phyloP scores from a whole-genome alignment of 345 rosid species.

The Excoecaria cochinchinensis region DNA sequence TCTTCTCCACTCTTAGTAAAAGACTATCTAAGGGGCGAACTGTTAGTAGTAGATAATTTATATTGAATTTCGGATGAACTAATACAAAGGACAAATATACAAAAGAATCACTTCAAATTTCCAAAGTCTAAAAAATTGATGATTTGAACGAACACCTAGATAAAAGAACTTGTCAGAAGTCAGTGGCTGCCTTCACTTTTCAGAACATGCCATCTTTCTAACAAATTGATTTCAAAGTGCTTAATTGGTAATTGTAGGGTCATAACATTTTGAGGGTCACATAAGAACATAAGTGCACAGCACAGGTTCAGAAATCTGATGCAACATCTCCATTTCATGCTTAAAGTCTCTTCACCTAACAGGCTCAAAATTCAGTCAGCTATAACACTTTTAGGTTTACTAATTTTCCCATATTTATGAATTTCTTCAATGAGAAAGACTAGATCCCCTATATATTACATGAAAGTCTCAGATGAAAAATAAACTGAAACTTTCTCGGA shows the following conservation, averaged over 20 bases:
- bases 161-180: background rate
- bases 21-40: background rate
- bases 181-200: too few relatives aligned
- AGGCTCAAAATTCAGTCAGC: too few relatives aligned
- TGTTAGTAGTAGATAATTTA: background rate
- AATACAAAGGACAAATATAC: background rate
- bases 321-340: background rate
- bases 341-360: background rate
- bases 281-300: background rate
- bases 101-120: too few relatives aligned
- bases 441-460: too few relatives aligned
- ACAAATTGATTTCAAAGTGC: background rate
- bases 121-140: too few relatives aligned
- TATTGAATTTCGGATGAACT: background rate
- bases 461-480: background rate
- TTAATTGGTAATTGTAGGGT: background rate
- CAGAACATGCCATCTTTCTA: background rate
- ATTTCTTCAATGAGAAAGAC: background rate
- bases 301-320: constrained; percentile 1
- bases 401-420: too few relatives aligned
- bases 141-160: background rate
- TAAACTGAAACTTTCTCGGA: background rate
- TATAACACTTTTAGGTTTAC: too few relatives aligned
- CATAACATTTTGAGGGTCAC: background rate
- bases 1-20: background rate